Evolutionary conservation across 139 green algal genomes (phyloP), one percentile per base, ranked within the genome.

Genomic region (Haematococcus sp.): DNA sequence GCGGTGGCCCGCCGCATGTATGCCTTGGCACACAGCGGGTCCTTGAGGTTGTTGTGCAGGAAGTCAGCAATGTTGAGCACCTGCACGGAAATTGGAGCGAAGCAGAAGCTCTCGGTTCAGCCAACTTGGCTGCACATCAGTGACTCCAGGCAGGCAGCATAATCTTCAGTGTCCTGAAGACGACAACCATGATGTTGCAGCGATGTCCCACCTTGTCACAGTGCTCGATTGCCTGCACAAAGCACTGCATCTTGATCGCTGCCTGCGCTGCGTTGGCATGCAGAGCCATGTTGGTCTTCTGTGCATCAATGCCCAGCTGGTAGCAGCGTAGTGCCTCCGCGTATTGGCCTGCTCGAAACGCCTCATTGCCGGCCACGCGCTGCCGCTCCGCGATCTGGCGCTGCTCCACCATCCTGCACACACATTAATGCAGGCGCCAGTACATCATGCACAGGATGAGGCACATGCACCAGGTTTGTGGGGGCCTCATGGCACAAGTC

Each of bases 191-290:
- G 5, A 27, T 27, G 11, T 66, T 23, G 58, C 19, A 55, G 46
- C 11, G 40, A 7, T 11, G 40, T 11, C 68, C 17, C 46, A 90
- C 88, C 87, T 93, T 93, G 77, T 94, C 83, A 73, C 84, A 92
- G 69, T 95, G 91, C 74, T 93, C 88, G 52, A 93, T 87, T 5
- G 89, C 85, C 76, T 93, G 88, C 63, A 91, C 84, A 73, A 85
- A 89, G 81, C 86, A 93, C 25, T 71, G 81, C 4, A 91, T 83
- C 68, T 92, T 93, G 35, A 95, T 71, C 23, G 81, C 79, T 3
- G 88, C 89, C 77, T 89, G 82, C 22, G 91, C 91, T 28, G 91
- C 89, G 52, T 95, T 95, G 51, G 82, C 84, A 63, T 95, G 88
- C 71, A 95, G 76, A 17, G 85, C 74, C 82, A 92, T 86, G 77